Base-by-base conservation (phyloP, 2,329 filamentous ascomycete genomes). In the Colletotrichum neosansevieriae region DNA sequence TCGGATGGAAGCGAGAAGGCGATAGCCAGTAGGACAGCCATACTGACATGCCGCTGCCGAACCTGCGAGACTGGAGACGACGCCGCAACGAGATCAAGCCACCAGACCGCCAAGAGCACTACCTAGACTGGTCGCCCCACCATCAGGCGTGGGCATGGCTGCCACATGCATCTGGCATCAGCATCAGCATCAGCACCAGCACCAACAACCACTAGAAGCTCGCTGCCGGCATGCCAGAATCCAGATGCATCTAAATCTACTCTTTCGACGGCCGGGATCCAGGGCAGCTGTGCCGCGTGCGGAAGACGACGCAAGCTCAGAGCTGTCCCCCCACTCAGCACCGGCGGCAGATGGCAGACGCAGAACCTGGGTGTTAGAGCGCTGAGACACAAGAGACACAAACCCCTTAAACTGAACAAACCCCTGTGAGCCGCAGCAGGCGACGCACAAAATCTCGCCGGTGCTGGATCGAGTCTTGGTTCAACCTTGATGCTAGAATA, bases 401-500 rank as follows among this genome's bases (percentile, higher is more conserved):
- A 4, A 21, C 3, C 21, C 21, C 21, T 21, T 21, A 4, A 36
- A 50, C 29, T 38, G 19, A 58, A 3, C n/a, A 49, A 56, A 58
- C 21, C n/a, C 51, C 44, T 29, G 32, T 50, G n/a, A 42, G 56
- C 66, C 66, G 62, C 62, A 58, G 50, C 66, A 61, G 50, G 56
- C 56, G 62, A 69, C 45, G 56, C 42, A 51, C 49, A 67, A 24
- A 42, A 53, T n/a, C 19, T 45, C 10, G 17, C 19, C 13, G 15
- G 24, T 45, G n/a, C 17, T 54, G 47, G 42, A 59, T 68, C 17
- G 36, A 65, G 61, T 58, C 65, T 29, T 65, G 65, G 65, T 36
- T 17, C 47, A 59, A 56, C 56, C 62, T 61, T 57, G 42, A 62
- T 60, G 66, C 63, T 34, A 67, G 50, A 67, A 56, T 67, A 50